Evolutionary conservation across 2,329 filamentous ascomycete genomes (phyloP).

Genomic region (Neobulgaria alba): DNA sequence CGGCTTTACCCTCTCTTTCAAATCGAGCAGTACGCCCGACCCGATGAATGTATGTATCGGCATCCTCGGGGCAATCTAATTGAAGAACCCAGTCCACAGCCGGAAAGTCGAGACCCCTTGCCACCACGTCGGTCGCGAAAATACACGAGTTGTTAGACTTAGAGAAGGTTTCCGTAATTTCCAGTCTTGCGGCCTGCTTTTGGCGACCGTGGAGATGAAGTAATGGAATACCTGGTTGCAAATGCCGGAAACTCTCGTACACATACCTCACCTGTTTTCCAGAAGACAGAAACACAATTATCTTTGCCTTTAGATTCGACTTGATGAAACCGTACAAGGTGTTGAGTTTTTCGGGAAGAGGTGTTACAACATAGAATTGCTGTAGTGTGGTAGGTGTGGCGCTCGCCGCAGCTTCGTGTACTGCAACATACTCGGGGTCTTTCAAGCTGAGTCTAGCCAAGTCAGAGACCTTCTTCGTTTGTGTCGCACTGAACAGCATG

Average conservation of each 20-base stretch:
- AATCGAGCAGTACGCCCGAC: conserved; percentile 93
- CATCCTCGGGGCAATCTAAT: conserved; percentile 91
- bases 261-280: conserved; percentile 96
- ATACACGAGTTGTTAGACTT: conserved; percentile 76
- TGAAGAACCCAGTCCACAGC: conserved; percentile 99
- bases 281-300: conserved; percentile 89
- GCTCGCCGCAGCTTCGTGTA: conserved; percentile 71
- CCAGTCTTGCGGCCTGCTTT: conserved; percentile 80
- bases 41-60: conserved; percentile 94
- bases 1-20: conserved; percentile 76
- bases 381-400: conserved; percentile 80
- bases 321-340: conserved; percentile 90
- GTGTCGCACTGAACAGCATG: conserved; percentile 89
- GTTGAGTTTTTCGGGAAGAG: conserved; percentile 81
- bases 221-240: conserved; percentile 89
- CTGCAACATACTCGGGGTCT: conserved; percentile 90
- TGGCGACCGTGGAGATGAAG: conserved; percentile 91
- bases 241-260: conserved; percentile 84
- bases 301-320: conserved; percentile 84
- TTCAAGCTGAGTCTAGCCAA: conserved; percentile 78
- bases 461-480: conserved; percentile 90
- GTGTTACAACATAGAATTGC: conserved; percentile 84
- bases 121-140: conserved; percentile 92
- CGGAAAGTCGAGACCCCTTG: conserved; percentile 89
- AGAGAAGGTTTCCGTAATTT: conserved; percentile 79